Percentiles rank a stretch among this genome's conserved stretches.
Evolutionary conservation across 805 yeast species (phyloP).

Genomic region (Kazachstania kunashirensis): DNA sequence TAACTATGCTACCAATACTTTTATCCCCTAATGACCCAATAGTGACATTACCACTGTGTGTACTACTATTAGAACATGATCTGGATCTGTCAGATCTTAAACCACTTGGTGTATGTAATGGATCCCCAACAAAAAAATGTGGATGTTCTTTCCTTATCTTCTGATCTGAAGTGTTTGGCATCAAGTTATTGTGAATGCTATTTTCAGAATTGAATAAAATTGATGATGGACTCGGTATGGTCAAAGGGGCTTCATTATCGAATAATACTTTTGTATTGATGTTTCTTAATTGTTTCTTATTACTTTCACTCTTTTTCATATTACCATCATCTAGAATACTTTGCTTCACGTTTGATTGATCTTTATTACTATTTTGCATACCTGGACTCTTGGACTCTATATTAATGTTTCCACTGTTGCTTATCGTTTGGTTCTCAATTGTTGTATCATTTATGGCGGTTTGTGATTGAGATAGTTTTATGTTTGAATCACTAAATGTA

Average conservation of each 20-base stretch:
- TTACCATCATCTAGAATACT: not conserved
- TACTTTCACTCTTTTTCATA: not conserved
- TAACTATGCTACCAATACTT: not conserved
- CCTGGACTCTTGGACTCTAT: no score
- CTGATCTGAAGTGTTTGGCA: not conserved
- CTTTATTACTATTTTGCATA: no score
- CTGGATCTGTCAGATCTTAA: conserved; percentile 16
- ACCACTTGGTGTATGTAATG: conserved; percentile 14
- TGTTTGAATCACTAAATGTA: conserved; percentile 24
- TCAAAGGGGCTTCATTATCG: conserved; percentile 5
- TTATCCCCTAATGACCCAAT: conserved; percentile 1
- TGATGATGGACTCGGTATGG: conserved; percentile 10
- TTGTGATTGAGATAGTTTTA: conserved; percentile 8
- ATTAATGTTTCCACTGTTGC: no score
- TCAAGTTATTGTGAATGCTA: not conserved
- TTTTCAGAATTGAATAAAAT: conserved; percentile 6
- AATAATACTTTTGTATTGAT: conserved; percentile 26
- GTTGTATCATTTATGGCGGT: not conserved
- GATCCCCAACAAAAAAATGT: conserved; percentile 43
- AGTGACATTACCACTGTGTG: conserved; percentile 1
- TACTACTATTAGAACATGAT: conserved; percentile 14
- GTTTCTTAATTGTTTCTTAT: conserved; percentile 21
- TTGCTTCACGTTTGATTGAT: no score
- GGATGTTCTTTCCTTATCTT: conserved; percentile 44
- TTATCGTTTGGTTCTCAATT: no score